Percentiles rank a stretch among this genome's conserved stretches.
phyloP scores from a whole-genome alignment of 768 basidiomycete genomes.

The Filobasidium wieringae region DNA sequence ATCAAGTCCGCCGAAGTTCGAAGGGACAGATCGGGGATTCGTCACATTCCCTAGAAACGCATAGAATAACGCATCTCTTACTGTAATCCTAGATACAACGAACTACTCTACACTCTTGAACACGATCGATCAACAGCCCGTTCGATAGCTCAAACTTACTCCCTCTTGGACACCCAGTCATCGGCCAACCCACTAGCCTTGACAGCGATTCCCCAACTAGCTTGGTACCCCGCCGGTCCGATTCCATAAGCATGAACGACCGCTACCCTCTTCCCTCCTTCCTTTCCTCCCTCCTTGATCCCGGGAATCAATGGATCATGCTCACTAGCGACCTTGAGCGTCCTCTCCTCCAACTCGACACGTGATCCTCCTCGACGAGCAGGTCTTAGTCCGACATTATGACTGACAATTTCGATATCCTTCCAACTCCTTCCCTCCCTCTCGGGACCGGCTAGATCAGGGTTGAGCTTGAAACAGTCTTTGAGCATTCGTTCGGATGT shows the following conservation, averaged over 20 bases:
- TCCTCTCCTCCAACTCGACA: conserved; percentile 45
- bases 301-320: conserved; percentile 16
- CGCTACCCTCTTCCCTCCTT: conserved; percentile 17
- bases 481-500: conserved; percentile 45
- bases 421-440: conserved; percentile 24
- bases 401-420: conserved; percentile 44
- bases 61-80: too few relatives aligned
- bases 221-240: conserved; percentile 39
- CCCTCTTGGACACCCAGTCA: too few relatives aligned
- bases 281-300: conserved; percentile 20
- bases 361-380: conserved; percentile 49
- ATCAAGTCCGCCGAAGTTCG: too few relatives aligned
- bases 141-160: too few relatives aligned
- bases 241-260: conserved; percentile 56
- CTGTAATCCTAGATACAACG: too few relatives aligned
- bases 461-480: conserved; percentile 39
- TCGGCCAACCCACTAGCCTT: conserved; percentile 14
- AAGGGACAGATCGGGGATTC: too few relatives aligned
- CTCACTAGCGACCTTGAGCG: conserved; percentile 14
- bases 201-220: conserved; percentile 33
- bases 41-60: too few relatives aligned
- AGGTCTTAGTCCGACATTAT: conserved; percentile 54
- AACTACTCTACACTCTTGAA: too few relatives aligned
- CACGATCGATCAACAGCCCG: too few relatives aligned
- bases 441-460: conserved; percentile 39